Percentiles rank a stretch among this genome's conserved stretches.
Conservation (phyloP, 2,329 filamentous ascomycete species). For the Cryphonectria radicalis region DNA sequence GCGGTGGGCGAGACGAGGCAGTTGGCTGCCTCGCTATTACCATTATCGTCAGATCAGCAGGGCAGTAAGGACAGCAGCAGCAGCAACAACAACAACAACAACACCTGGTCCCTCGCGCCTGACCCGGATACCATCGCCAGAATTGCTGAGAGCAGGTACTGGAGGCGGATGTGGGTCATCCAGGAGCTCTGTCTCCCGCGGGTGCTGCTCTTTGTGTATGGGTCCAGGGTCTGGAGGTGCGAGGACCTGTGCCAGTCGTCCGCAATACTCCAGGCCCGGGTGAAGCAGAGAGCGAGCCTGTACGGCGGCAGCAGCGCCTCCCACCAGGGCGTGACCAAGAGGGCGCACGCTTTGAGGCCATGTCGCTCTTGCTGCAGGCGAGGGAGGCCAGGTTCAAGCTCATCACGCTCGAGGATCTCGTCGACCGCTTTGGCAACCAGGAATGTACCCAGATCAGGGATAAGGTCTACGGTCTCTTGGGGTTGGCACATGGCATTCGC, state of each 20-base stretch:
- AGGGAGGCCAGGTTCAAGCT: conserved; percentile 1
- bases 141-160: conserved; percentile 1
- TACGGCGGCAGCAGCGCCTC: background rate
- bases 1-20: background rate
- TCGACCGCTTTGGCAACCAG: background rate
- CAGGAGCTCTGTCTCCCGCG: conserved; percentile 7
- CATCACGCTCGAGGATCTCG: background rate
- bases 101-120: background rate
- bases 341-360: background rate
- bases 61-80: background rate
- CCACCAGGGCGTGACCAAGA: background rate
- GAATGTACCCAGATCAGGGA: background rate
- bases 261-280: background rate
- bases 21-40: background rate
- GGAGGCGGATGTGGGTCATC: background rate
- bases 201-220: background rate
- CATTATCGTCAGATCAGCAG: background rate
- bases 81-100: background rate
- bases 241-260: background rate
- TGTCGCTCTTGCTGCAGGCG: background rate
- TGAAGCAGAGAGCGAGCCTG: background rate
- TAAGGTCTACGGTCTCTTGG: background rate
- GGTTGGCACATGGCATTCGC: background rate
- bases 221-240: background rate
- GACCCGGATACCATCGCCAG: background rate